Evolutionary conservation across 2,329 filamentous ascomycete species (phyloP).

Genomic region (Juglanconis juglandina): DNA sequence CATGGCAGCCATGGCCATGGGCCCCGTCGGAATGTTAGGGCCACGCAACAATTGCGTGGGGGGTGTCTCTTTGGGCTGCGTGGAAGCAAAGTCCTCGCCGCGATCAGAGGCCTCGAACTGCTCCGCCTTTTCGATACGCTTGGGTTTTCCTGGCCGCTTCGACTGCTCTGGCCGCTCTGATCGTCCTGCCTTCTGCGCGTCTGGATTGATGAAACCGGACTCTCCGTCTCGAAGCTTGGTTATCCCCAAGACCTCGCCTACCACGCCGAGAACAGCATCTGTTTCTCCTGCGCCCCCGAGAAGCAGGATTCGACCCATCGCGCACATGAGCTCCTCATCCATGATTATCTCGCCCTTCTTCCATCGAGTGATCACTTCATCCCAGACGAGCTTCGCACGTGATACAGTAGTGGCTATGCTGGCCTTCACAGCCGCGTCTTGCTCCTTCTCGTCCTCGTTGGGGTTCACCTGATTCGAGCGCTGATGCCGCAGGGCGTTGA

Average conservation of each 20-base stretch:
- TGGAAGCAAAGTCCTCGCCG: conserved; percentile 1
- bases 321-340: conserved; percentile 74
- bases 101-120: conserved; percentile 2
- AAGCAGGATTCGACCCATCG: conserved; percentile 78
- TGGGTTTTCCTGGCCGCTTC: background rate
- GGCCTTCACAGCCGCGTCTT: conserved; percentile 28
- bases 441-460: conserved; percentile 24
- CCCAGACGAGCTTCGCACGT: conserved; percentile 75
- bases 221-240: conserved; percentile 44
- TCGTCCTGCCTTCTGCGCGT: background rate
- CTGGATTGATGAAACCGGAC: background rate
- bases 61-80: background rate
- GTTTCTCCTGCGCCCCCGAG: conserved; percentile 61
- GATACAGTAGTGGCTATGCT: conserved; percentile 48
- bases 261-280: conserved; percentile 68
- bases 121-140: background rate
- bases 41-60: background rate
- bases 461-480: conserved; percentile 30
- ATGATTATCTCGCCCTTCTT: conserved; percentile 64
- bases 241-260: conserved; percentile 80
- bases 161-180: background rate
- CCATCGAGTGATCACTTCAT: conserved; percentile 76
- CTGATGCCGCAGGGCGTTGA: conserved; percentile 67
- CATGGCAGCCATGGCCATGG: conserved; percentile 4
- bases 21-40: background rate